Base-by-base conservation (phyloP, 441 rosid species). In the Pelargonium cotyledonis region DNA sequence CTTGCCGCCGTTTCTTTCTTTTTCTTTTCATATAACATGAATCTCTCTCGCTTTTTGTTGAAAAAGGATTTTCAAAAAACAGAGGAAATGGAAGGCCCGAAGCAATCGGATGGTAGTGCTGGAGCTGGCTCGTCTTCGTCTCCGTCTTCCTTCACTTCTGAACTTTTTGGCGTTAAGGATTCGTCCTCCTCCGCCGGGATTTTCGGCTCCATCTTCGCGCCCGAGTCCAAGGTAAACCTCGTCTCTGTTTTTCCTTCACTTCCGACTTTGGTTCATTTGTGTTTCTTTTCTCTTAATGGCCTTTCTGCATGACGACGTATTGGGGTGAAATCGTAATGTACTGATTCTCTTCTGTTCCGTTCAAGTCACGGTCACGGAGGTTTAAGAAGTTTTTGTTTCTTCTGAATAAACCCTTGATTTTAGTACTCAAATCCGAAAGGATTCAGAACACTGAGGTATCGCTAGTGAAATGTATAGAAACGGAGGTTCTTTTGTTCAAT, bases 151-250 rank as follows among this genome's bases (percentile, higher is more conserved):
- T 76, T 89, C 65, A 80, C 91, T 46, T 77, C 86, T 66, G 86
- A 93, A 75, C 84, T 93, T 78, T 90, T 93, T 77, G 96, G 90
- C 18, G 77, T 91, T 6, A 81, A 79, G 74, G 90, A 86, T 15
- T 68, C 82, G 63, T 68, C 86, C 23, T 77, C 95, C n/a, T 80
- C 97, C 16, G 26, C 88, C 9, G 90, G 81, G 72, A 68, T 90
- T 72, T 81, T 90, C 69, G 85, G 80, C 35, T 85, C 96, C 8
- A 83, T 90, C 43, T 89, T 93, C 65, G 74, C 87, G 31, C 89
- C 93, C 72, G 73, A 88, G 14, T 65, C 89, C 4, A 78, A 85
- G 92, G 95, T 90, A 60, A 21, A 4, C 15, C 41, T 65, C 19
- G 6, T 49, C 18, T 49, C 55, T 10, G 55, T 5, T 49, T 49